Base-by-base conservation (phyloP, 805 yeast genomes). In the Debaryomyces castellii region DNA sequence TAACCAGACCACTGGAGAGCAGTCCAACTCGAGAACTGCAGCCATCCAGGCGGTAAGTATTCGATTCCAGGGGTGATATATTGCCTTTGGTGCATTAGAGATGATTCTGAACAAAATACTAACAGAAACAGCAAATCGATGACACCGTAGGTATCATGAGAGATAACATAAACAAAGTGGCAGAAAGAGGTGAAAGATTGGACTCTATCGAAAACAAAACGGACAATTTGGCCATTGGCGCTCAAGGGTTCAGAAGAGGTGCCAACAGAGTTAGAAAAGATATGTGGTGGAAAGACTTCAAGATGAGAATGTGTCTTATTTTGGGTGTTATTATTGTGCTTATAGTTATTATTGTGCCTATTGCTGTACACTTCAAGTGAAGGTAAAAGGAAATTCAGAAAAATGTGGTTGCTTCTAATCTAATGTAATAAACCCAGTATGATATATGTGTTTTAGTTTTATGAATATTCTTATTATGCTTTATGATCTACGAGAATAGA, bases 241-340 rank as follows among this genome's bases (percentile, higher is more conserved):
- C 99, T 8, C 92, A 89, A 57, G 94, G 96, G 30, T 92, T 94
- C 75, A 89, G 95, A 65, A 81, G 96, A 64, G 96, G 97, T 34
- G 98, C 99, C 48, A 92, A 92, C 72, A 84, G 96, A 58, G 97
- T 92, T 40, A 87, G 99, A 71, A 92, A 91, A 69, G 96, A 91
- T 63, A 92, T 92, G 97, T 92, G 98, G 98, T 88, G 96, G 87
- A 92, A 94, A 69, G 96, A 92, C 66, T 79, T 94, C 81, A 94
- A 94, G 75, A 87, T 94, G 92, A 85, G 96, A 68, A 73, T 91
- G 76, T 92, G 98, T 69, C 71, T 88, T 47, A 85, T 91, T 48
- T 82, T 85, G 40, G 87, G 85, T 23, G 83, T 85, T 21, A 71
- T 94, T 43, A 82, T 92, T 60, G 82, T 91, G 43, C 70, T 92